Conservation (phyloP, 2,329 filamentous ascomycete species). For the Thermoascus crustaceus region DNA sequence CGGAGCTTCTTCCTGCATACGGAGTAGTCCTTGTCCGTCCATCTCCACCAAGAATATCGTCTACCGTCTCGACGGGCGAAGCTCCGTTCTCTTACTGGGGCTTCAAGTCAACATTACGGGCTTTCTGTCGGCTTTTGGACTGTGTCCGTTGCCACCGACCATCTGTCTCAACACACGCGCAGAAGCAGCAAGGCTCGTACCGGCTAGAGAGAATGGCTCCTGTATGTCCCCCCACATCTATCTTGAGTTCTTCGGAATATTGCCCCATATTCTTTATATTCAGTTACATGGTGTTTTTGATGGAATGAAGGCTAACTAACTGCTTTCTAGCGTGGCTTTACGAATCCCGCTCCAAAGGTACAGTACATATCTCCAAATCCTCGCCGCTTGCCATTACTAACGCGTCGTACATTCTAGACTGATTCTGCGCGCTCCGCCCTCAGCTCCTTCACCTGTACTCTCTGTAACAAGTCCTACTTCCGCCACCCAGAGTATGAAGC, state of each 20-base stretch:
- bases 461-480: slow-evolving; percentile 90
- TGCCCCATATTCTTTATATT: too few species aligned
- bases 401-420: slow-evolving; percentile 30
- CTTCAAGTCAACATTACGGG: too few species aligned
- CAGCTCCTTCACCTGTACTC: slow-evolving; percentile 71
- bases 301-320: slow-evolving; percentile 1
- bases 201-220: slow-evolving; percentile 22
- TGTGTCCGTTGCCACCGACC: too few species aligned
- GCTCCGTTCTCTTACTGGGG: too few species aligned
- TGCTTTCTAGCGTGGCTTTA: slow-evolving; percentile 37
- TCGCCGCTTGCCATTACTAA: not conserved
- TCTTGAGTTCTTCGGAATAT: too few species aligned
- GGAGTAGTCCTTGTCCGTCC: too few species aligned
- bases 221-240: slow-evolving; percentile 15
- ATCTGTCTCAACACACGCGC: too few species aligned
- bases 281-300: not conserved
- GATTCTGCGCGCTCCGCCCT: slow-evolving; percentile 65
- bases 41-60: too few species aligned
- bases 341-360: slow-evolving; percentile 41
- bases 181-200: not conserved
- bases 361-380: slow-evolving; percentile 5
- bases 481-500: slow-evolving; percentile 95
- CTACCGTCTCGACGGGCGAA: too few species aligned
- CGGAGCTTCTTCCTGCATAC: too few species aligned
- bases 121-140: too few species aligned